Evolutionary conservation across 495 filamentous ascomycete species (phyloP).

Genomic region (Aspergillus indologenus): DNA sequence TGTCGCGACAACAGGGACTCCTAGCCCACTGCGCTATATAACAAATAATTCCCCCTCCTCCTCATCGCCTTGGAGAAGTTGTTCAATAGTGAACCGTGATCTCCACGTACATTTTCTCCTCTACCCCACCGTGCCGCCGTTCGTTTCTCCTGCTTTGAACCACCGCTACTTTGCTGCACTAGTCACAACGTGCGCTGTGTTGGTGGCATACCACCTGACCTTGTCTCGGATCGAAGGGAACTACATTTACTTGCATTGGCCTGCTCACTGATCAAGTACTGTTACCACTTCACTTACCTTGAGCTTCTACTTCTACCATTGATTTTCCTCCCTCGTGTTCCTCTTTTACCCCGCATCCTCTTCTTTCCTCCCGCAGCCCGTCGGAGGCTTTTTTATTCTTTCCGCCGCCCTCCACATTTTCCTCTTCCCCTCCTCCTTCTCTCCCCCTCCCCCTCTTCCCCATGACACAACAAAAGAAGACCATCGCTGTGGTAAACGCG

Average conservation of each 20-base stretch:
- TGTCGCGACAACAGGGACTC: not conserved
- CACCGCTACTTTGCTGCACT: conserved; percentile 4
- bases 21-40: conserved; percentile 4
- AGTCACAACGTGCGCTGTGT: not conserved
- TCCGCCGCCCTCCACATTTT: conserved; percentile 8
- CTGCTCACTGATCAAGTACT: conserved; percentile 7
- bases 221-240: conserved; percentile 15
- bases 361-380: conserved; percentile 6
- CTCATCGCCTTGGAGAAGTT: not conserved
- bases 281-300: conserved; percentile 2
- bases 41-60: not conserved
- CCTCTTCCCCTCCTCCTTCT: conserved; percentile 3
- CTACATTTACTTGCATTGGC: not conserved
- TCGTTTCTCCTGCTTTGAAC: conserved; percentile 2
- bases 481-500: conserved; percentile 88
- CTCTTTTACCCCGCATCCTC: conserved; percentile 24
- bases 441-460: conserved; percentile 8
- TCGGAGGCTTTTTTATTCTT: conserved; percentile 7
- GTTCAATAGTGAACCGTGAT: not conserved
- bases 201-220: conserved; percentile 19
- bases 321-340: conserved; percentile 3
- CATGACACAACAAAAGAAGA: conserved; percentile 59
- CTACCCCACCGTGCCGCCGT: conserved; percentile 6
- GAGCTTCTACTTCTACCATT: conserved; percentile 2
- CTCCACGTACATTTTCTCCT: not conserved